Evolutionary conservation across 169 alveolate genomes (phyloP), one percentile per base, ranked within the genome.

Genomic region (Plasmodium gaboni): DNA sequence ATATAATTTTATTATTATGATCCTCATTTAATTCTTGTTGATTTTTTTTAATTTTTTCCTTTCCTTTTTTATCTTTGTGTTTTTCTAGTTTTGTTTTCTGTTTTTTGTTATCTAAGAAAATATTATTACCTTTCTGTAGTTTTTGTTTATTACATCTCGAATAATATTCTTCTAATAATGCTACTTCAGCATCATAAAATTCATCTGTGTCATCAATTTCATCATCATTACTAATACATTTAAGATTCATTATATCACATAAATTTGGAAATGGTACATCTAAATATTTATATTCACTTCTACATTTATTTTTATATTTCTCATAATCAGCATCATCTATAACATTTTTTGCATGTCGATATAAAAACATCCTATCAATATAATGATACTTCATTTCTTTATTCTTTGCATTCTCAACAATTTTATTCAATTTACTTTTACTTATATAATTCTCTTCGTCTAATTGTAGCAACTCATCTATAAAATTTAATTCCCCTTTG

Each of bases 321-420:
- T 78, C 89, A 78, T 78, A 78, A 26, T 78, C 89, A 9, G 32
- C 67, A 46, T 78, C 89, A 42, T 67, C 89, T 48, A 78, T 67
- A 12, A 78, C 89, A 78, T 78, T 64, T 65, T 78, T 78, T 15
- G 89, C 89, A 78, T 78, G 89, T 50, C 89, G 50, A 32, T 78
- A 78, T 28, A 78, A 44, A 69, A 78, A 78, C 78, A 78, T 28
- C n/a, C 89, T 50, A 64, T 78, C 89, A 15, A 78, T 78, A 59
- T 78, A 78, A 69, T 78, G 89, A 51, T 78, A 78, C 24, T 65
- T 78, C 76, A 67, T 78, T 64, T 78, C 89, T 42, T 78, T 78
- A 22, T 78, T 78, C 51, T 78, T 78, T 26, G 89, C 89, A 65
- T 78, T 78, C 19, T 78, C 89, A 42, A 78, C 55, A 9, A 78